Conservation (phyloP, 1,284 basidiomycete genomes). For the Exobasidium cylindrosporum region DNA sequence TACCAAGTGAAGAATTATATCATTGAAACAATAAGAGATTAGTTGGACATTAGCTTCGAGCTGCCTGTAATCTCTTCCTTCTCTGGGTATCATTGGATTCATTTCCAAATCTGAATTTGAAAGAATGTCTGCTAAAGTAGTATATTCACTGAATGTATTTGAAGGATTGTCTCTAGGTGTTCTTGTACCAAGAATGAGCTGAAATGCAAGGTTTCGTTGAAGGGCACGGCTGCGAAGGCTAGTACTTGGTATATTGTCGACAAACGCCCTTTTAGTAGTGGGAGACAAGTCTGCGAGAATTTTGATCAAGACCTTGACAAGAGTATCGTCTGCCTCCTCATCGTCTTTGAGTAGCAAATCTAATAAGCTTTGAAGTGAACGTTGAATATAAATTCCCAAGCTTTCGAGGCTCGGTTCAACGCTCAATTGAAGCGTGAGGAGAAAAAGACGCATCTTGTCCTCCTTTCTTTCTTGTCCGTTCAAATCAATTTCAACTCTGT, state of each 20-base stretch:
- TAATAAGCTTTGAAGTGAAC: not conserved
- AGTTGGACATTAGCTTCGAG: not conserved
- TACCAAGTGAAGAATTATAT: not conserved
- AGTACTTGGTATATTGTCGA: not conserved
- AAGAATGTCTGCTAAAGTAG: not conserved
- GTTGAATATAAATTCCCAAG: not conserved
- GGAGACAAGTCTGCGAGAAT: not conserved
- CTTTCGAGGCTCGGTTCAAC: not conserved
- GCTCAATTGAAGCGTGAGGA: not conserved
- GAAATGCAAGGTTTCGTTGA: not conserved
- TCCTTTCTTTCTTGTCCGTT: too few species aligned
- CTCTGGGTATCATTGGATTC: not conserved
- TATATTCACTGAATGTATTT: not conserved
- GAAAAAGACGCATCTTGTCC: too few species aligned
- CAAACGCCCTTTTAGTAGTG: not conserved
- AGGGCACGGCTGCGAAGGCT: not conserved
- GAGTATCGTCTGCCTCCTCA: not conserved
- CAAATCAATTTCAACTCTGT: too few species aligned
- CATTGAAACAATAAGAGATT: not conserved
- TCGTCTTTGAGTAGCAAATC: not conserved
- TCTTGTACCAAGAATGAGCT: not conserved
- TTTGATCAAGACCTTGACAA: not conserved
- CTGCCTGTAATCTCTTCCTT: not conserved
- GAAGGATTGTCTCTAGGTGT: not conserved
- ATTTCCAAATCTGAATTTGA: not conserved